Evolutionary conservation across 2,329 filamentous ascomycete species (phyloP).

Genomic region (Neonectria sp.): DNA sequence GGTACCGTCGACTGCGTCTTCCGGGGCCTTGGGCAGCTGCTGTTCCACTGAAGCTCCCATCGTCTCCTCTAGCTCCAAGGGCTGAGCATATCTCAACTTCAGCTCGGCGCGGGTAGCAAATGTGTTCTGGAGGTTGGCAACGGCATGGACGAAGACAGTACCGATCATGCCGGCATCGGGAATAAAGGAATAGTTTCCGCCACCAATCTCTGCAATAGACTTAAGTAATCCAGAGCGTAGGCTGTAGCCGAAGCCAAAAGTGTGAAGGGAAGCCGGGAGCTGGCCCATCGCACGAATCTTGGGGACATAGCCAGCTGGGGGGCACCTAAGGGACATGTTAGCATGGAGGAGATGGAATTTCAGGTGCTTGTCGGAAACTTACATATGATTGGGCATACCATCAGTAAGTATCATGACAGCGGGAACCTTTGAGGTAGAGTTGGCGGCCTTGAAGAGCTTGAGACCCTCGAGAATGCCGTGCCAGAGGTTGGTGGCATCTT

Average conservation of each 20-base stretch:
- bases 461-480: slow-evolving; percentile 68
- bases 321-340: slow-evolving; percentile 54
- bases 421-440: slow-evolving; percentile 57
- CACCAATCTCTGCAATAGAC: slow-evolving; percentile 70
- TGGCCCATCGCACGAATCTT: slow-evolving; percentile 62
- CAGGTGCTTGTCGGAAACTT: slow-evolving; percentile 20
- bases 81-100: slow-evolving; percentile 55
- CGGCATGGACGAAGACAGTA: slow-evolving; percentile 74
- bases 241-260: slow-evolving; percentile 56
- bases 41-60: slow-evolving; percentile 58
- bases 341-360: fast-evolving
- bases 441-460: slow-evolving; percentile 58
- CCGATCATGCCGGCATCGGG: slow-evolving; percentile 75
- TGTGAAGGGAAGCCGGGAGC: slow-evolving; percentile 60
- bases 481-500: slow-evolving; percentile 70
- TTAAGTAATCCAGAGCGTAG: slow-evolving; percentile 66
- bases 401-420: slow-evolving; percentile 70
- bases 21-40: slow-evolving; percentile 42
- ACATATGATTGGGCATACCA: slow-evolving; percentile 69
- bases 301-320: slow-evolving; percentile 67
- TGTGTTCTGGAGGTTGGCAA: slow-evolving; percentile 73
- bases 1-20: slow-evolving; percentile 26
- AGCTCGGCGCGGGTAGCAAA: slow-evolving; percentile 66
- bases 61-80: slow-evolving; percentile 56
- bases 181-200: slow-evolving; percentile 74